Conservation (phyloP, 1,139 yeast genomes). For the Zygosaccharomyces sapae region DNA sequence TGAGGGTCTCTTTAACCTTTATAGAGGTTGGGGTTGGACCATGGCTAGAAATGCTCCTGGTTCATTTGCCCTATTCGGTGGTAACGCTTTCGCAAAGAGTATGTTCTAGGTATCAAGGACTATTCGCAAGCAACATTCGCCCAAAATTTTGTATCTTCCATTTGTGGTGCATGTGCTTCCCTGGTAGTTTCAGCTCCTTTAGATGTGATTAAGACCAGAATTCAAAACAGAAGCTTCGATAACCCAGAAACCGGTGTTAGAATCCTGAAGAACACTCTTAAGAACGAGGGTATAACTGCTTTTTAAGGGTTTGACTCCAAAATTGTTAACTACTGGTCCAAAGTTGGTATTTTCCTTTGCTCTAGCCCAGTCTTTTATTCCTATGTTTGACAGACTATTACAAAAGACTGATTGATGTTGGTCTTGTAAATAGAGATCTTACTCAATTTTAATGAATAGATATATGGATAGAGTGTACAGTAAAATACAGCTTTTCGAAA, state of each 20-base stretch:
- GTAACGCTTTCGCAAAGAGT: conserved; percentile 97
- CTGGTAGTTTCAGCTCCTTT: conserved; percentile 95
- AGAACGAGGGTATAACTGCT: conserved; percentile 82
- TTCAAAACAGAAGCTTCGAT: conserved; percentile 93
- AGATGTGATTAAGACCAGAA: conserved; percentile 97
- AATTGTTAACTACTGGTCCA: conserved; percentile 95
- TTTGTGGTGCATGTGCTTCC: conserved; percentile 96
- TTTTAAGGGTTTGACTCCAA: conserved; percentile 97
- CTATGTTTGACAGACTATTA: conserved; percentile 78
- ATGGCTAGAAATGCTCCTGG: conserved; percentile 99
- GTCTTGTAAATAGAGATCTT: neutral
- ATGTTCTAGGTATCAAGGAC: conserved; percentile 79
- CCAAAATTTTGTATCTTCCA: conserved; percentile 94
- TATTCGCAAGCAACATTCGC: conserved; percentile 90
- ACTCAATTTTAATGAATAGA: neutral
- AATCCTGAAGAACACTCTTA: conserved; percentile 87
- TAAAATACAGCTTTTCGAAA: too few species aligned
- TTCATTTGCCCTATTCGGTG: conserved; percentile 94
- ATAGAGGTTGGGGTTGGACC: conserved; percentile 99
- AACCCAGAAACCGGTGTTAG: conserved; percentile 92
- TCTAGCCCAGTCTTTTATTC: conserved; percentile 91
- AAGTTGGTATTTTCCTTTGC: conserved; percentile 96
- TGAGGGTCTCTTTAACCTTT: conserved; percentile 81
- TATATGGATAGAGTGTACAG: too few species aligned
- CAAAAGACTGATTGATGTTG: conserved; percentile 18